phyloP scores from a whole-genome alignment of 2,329 filamentous ascomycete genomes.

The Nemania serpens region DNA sequence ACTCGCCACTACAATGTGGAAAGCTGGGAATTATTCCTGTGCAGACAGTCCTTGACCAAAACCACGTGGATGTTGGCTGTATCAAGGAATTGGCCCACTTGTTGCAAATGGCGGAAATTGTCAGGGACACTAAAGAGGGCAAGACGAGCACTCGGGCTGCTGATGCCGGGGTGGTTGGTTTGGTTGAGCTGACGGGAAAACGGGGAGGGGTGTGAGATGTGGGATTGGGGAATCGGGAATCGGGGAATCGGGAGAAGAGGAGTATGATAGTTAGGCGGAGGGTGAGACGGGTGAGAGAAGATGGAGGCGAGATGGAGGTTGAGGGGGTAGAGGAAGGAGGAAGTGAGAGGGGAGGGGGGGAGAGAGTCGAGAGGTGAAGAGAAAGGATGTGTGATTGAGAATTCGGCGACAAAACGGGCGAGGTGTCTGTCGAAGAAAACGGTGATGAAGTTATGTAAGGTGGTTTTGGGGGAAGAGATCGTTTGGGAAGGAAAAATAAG shows the following conservation, averaged over 20 bases:
- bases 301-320: constrained; percentile 8
- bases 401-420: constrained; percentile 24
- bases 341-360: constrained; percentile 11
- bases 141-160: constrained; percentile 10
- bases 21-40: constrained; percentile 7
- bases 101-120: constrained; percentile 17
- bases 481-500: constrained; percentile 25
- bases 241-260: constrained; percentile 15
- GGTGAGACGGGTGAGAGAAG: constrained; percentile 15
- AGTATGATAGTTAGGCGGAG: constrained; percentile 10
- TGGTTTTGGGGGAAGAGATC: constrained; percentile 18
- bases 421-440: constrained; percentile 25
- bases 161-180: constrained; percentile 16
- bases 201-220: constrained; percentile 21
- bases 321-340: constrained; percentile 11
- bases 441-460: constrained; percentile 31
- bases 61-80: constrained; percentile 15
- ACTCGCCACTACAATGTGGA: not conserved
- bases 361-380: constrained; percentile 23
- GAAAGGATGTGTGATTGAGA: constrained; percentile 23
- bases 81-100: constrained; percentile 22
- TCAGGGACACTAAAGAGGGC: constrained; percentile 8
- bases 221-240: constrained; percentile 5
- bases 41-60: constrained; percentile 14
- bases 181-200: constrained; percentile 16